These are phyloP conservation scores for Sugiyamaella valdiviana DNA, from an alignment of 805 yeast species.

Conservation along the genomic window DNA sequence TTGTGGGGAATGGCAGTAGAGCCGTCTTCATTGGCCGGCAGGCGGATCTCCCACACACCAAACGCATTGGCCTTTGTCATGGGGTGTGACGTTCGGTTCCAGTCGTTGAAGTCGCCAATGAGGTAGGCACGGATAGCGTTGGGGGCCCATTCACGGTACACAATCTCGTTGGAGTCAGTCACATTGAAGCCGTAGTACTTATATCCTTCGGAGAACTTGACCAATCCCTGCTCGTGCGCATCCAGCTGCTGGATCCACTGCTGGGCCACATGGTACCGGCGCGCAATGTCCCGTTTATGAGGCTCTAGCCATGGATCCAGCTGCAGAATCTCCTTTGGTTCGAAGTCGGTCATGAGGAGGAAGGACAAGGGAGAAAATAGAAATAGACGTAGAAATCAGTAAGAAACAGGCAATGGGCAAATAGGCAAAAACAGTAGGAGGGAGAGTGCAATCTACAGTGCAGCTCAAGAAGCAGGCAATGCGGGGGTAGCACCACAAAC, in stretches of 20 bases:
- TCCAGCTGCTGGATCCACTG: slow-evolving; percentile 55
- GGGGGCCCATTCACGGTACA: slow-evolving; percentile 84
- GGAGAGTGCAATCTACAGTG: no score
- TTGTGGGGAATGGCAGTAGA: slow-evolving; percentile 71
- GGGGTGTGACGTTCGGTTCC: slow-evolving; percentile 57
- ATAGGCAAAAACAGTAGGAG: no score
- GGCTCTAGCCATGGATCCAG: slow-evolving; percentile 88
- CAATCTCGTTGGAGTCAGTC: slow-evolving; percentile 46
- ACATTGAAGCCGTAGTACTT: slow-evolving; percentile 72
- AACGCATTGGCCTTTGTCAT: slow-evolving; percentile 52
- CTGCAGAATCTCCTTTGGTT: slow-evolving; percentile 37
- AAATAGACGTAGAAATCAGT: no score
- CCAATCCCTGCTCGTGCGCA: slow-evolving; percentile 56
- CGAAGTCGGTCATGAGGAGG: slow-evolving; percentile 1
- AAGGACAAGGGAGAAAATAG: not conserved
- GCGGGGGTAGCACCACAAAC: no score
- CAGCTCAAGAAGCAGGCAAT: no score
- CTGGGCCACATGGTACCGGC: slow-evolving; percentile 60
- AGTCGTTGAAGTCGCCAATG: slow-evolving; percentile 88
- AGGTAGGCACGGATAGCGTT: slow-evolving; percentile 68
- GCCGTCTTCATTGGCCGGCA: slow-evolving; percentile 52
- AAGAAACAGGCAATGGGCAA: not conserved
- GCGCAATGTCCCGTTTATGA: slow-evolving; percentile 55
- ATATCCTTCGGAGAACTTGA: slow-evolving; percentile 71
- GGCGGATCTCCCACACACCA: slow-evolving; percentile 60